Base-by-base conservation (phyloP, 352 stramenopile species). In the Discostella stelligera region DNA sequence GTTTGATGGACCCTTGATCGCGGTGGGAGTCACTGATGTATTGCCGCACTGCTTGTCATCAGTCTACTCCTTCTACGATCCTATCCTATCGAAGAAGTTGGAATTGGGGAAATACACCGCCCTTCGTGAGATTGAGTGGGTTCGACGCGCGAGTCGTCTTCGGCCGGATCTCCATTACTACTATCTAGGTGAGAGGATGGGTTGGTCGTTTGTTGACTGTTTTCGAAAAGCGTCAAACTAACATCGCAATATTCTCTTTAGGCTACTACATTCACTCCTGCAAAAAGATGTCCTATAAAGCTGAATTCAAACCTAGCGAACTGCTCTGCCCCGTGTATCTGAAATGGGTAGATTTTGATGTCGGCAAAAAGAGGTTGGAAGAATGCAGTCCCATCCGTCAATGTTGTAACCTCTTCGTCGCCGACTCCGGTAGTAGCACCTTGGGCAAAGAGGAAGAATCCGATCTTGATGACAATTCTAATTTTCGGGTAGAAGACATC, bases 1-100 rank as follows among this genome's bases (percentile, higher is more conserved):
- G 11, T 83, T 87, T 30, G 79, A 89, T 71, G 88, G 86, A 41
- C 61, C 82, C 16, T 71, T 95, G 23, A 83, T 95, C 71, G 88
- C 88, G n/a, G 90, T 95, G 39, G 89, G 89, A 16, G 90, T 95
- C 27, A 77, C 93, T 37, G 90, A 95, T 71, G 66, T 95, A 8
- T 78, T 95, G 18, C 86, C 87, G 3, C 53, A 79, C 44, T 90
- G 88, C 9, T 79, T 93, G 27, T 93, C 86, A 32, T 93, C 86
- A 16, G 89, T 94, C 7, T 95, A 95, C 72, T 74, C 91, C 13
- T 95, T 94, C 71, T 95, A 94, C 70, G 71, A 94, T 84, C 86
- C 90, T 5, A 65, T 60, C 13, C 86, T 93, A 20, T 79, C 85
- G 0, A 62, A 71, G 59, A 55, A 69, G 16, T 56, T 94, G 8